Base-by-base conservation (phyloP, 495 filamentous ascomycete genomes). In the Choiromyces venosus region DNA sequence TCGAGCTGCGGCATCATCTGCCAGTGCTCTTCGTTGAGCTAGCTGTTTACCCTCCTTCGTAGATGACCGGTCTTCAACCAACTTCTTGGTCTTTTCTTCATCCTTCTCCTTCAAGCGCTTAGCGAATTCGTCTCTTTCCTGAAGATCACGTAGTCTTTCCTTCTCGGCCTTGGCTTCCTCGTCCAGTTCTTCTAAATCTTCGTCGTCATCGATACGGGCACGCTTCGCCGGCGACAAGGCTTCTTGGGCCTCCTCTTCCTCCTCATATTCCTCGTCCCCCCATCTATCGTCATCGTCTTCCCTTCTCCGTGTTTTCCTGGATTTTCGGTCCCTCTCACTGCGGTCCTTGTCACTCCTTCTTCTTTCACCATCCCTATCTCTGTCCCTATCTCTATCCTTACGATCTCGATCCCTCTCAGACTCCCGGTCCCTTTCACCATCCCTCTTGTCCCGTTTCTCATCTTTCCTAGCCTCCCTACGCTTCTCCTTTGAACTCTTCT, bases 121-220 rank as follows among this genome's bases (percentile, higher is more conserved):
- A 19, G 91, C 88, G 72, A 95, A 92, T 67, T 91, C 91, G 70
- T 92, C 89, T 75, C 90, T 84, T 78, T 93, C 92, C 66, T 87
- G 86, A 14, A 90, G 83, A 78, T 94, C 92, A 61, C 85, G 86
- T 75, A 87, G 82, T 21, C 87, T 85, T 40, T 88, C 87, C 42
- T 83, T 80, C 73, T 91, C 88, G 64, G 85, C 84, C 40, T 84
- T 83, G 29, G 85, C 85, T 66, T 87, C 85, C 37, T 91, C 88
- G 78, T 91, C 89, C 56, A 87, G 77, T 14, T 85, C 85, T 1
- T 86, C 65, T 33, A 37, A 84, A 19, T 83, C 82, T 16, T 83
- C 83, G 10, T 82, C 84, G 8, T 86, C 86, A 69, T 89, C 89
- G 68, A 88, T 85, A 82, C 83, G 84, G 8, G 82, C 86, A 71